phyloP scores from a whole-genome alignment of 192 early-diverging fungal genomes.

The Coemansia sp. region DNA sequence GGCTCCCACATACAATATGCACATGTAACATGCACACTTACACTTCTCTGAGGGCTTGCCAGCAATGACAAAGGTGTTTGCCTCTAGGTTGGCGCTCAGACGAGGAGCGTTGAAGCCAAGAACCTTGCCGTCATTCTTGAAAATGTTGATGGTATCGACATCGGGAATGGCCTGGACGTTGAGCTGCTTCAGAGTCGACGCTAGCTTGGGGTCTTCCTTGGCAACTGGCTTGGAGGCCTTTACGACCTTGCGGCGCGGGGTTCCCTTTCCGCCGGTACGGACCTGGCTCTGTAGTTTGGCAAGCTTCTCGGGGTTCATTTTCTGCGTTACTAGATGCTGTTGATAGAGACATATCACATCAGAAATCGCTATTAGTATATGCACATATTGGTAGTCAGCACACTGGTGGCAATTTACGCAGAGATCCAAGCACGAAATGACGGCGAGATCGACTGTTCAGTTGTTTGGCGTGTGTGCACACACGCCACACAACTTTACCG shows the following conservation, averaged over 20 bases:
- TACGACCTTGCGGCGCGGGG: constrained; percentile 95
- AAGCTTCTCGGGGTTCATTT: constrained; percentile 90
- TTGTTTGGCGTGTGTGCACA: neutral
- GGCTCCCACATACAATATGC: neutral
- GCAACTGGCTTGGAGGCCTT: constrained; percentile 57
- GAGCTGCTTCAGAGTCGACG: constrained; percentile 89
- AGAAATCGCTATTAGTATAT: constrained; percentile 2
- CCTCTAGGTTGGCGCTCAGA: constrained; percentile 75
- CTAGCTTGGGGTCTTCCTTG: constrained; percentile 95
- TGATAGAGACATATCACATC: neutral
- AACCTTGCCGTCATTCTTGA: constrained; percentile 91
- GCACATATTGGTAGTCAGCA: neutral
- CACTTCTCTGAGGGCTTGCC: constrained; percentile 71
- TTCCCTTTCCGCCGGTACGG: constrained; percentile 91
- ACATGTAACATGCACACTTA: constrained; percentile 20
- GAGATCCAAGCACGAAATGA: neutral
- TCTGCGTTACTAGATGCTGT: constrained; percentile 6
- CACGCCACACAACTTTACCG: neutral
- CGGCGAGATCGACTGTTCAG: neutral
- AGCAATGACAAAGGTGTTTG: constrained; percentile 96
- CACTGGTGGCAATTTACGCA: neutral
- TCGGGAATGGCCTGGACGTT: constrained; percentile 81
- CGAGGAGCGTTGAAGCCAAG: constrained; percentile 90
- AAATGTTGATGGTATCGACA: constrained; percentile 99
- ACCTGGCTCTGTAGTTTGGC: constrained; percentile 89